Percentiles rank a stretch among this genome's conserved stretches.
phyloP scores from a whole-genome alignment of 73 alveolate genomes.

The Symbiodinium pilosum region DNA sequence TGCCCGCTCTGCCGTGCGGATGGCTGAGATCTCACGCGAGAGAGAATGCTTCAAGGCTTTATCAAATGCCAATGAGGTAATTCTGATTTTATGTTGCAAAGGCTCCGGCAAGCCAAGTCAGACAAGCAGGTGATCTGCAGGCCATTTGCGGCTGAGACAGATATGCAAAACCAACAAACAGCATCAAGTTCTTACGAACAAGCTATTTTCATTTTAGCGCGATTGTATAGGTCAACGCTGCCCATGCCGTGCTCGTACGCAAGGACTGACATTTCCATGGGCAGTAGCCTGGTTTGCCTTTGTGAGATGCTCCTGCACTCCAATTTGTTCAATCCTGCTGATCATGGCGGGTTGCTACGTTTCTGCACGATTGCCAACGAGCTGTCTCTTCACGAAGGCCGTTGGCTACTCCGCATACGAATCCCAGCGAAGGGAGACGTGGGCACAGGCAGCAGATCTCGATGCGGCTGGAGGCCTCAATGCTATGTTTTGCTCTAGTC shows the following conservation, averaged over 20 bases:
- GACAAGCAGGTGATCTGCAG: slow-evolving; percentile 82
- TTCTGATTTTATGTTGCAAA: neutral
- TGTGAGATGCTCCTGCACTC: no score
- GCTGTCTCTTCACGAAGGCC: neutral
- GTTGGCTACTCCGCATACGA: slow-evolving; percentile 90
- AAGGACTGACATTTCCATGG: slow-evolving; percentile 13
- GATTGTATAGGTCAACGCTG: neutral
- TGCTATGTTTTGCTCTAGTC: neutral
- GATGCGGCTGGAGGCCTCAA: slow-evolving; percentile 80
- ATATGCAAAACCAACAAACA: no score
- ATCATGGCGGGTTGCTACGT: neutral
- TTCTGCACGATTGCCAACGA: no score
- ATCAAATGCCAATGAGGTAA: neutral
- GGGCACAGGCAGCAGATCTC: slow-evolving; percentile 83
- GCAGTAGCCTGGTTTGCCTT: no score
- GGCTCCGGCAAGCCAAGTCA: slow-evolving; percentile 84
- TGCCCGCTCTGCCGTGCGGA: slow-evolving; percentile 65
- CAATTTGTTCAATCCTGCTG: no score
- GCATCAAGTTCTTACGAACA: no score
- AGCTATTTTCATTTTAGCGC: no score
- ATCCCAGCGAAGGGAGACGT: slow-evolving; percentile 73
- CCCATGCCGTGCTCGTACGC: slow-evolving; percentile 11
- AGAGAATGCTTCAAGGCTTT: neutral
- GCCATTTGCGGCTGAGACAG: no score
- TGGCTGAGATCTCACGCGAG: neutral